Evolutionary conservation across 176 grass and related monocot genomes (phyloP).

Genomic region (Oryza meridionalis): DNA sequence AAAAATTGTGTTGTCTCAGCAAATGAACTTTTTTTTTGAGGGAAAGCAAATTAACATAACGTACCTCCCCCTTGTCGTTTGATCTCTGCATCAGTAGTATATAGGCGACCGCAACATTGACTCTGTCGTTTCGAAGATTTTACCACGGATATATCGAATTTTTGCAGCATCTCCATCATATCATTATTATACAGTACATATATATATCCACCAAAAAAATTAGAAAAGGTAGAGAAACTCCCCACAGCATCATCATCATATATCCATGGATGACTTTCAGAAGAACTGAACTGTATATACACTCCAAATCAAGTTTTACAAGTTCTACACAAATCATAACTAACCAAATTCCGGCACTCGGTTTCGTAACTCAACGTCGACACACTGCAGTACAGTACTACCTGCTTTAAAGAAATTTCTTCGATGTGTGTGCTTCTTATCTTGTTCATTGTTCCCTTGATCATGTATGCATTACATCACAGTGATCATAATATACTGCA

Average conservation of each 20-base stretch:
- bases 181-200: neutral
- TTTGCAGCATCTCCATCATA: neutral
- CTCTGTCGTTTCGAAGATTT: too few relatives aligned
- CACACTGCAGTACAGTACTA: neutral
- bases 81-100: neutral
- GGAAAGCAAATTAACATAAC: neutral
- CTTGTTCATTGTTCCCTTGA: neutral
- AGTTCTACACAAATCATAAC: neutral
- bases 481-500: neutral
- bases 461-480: neutral
- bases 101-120: too few relatives aligned
- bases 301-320: conserved; percentile 1
- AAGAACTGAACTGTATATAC: neutral
- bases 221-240: too few relatives aligned
- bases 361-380: neutral
- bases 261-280: neutral
- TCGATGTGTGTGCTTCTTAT: neutral
- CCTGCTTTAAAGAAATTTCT: neutral
- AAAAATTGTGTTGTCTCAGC: too few relatives aligned
- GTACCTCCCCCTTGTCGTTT: too few relatives aligned
- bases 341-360: neutral
- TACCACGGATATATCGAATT: too few relatives aligned
- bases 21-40: too few relatives aligned
- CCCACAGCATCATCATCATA: too few relatives aligned
- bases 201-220: neutral